These are phyloP conservation scores for Naumovozyma dairenensis DNA, from an alignment of 805 yeast genomes.

Conservation along the genomic window DNA sequence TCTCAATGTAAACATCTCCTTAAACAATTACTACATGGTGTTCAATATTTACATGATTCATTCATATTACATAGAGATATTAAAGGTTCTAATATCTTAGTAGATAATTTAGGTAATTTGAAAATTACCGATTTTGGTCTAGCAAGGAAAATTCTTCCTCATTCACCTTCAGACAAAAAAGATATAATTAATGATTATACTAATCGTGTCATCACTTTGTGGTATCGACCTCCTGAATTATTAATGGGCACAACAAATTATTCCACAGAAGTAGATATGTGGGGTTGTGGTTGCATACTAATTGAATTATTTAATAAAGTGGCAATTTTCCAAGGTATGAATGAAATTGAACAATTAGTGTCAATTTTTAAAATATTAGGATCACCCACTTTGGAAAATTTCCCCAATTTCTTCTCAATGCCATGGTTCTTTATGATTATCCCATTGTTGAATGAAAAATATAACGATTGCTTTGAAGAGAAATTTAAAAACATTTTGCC, in stretches of 20 bases:
- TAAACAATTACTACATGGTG: constrained; percentile 57
- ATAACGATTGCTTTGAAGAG: constrained; percentile 31
- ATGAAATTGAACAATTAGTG: constrained; percentile 75
- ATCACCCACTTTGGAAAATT: constrained; percentile 57
- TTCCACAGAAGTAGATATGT: constrained; percentile 83
- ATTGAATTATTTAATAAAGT: constrained; percentile 66
- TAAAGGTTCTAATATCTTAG: constrained; percentile 67
- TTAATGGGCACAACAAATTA: constrained; percentile 84
- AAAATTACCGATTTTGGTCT: constrained; percentile 78
- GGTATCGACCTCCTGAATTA: constrained; percentile 97
- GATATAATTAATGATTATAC: constrained; percentile 69
- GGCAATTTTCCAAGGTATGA: constrained; percentile 80
- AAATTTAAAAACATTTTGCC: constrained; percentile 36
- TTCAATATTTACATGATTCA: constrained; percentile 57
- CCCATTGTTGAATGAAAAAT: constrained; percentile 36
- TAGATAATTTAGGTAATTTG: constrained; percentile 51
- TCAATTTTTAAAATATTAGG: constrained; percentile 81
- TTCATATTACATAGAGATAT: constrained; percentile 72
- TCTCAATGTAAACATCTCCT: constrained; percentile 60
- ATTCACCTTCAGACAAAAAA: constrained; percentile 27
- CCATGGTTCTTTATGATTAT: constrained; percentile 90
- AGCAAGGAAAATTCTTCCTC: constrained; percentile 63
- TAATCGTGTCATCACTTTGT: constrained; percentile 86
- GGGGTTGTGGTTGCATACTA: constrained; percentile 94
- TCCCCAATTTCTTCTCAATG: constrained; percentile 70